Evolutionary conservation across 805 yeast species (phyloP), one percentile per base, ranked within the genome.

Genomic region (Zygosaccharomyces bailii): DNA sequence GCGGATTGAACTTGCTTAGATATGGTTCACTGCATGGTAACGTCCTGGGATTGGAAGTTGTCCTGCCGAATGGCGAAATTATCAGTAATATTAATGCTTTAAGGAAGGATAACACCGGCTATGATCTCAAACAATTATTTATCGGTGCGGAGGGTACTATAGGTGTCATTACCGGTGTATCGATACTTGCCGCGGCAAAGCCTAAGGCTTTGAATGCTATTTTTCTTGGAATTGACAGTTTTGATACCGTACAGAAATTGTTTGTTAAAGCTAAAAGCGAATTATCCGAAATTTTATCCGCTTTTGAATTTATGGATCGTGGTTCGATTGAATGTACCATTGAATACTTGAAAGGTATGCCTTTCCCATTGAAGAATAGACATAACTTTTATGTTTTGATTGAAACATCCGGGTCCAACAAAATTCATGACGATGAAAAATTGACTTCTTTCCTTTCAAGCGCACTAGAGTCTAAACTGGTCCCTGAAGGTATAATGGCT

Each of bases 321-420:
- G 78, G 71, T 52, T 80, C 80, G 25, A 91, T 75, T 68, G 55
- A 68, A 25, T 70, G 84, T 49, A 78, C 84, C 19, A 73, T 73
- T 14, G 68, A 74, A 50, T 78, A 81, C 60, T 68, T 80, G 54
- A 76, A 78, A 48, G 61, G 68, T 14, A 14, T 46, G 21, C 70
- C 74, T 14, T 87, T 84, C 56, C 96, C 96, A 6, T 76, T 89
- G 45, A 87, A 82, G 52, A 77, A 76, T 25, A 77, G 79, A 47
- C 83, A 84, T 66, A 93, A 93, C 43, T 89, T 86, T 61, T 88
- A 85, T 59, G 81, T 89, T 1, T 74, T 89, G 48, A 86, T 89
- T 55, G 96, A 89, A 69, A 88, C 96, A n/a, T 79, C 88, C 19
- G 96, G 96, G 9, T 86, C 96, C 6, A 83, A 82, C 61, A 80